Evolutionary conservation across 495 filamentous ascomycete species (phyloP), one percentile per base, ranked within the genome.

Genomic region (Terfezia claveryi): DNA sequence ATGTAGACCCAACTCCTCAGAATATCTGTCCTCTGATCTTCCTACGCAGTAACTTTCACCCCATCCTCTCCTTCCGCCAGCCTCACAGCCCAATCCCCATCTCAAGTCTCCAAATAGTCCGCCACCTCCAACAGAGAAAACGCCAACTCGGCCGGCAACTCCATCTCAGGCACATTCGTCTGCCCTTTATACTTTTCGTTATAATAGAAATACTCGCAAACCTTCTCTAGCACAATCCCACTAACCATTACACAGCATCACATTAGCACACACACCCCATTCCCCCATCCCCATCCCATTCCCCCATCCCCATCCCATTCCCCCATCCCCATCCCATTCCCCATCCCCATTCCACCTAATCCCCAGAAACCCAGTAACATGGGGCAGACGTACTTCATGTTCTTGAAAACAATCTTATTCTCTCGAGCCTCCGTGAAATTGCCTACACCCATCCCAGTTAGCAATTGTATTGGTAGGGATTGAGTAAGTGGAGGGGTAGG

Each of bases 131-230:
- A 68, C 61, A 94, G 67, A 67, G 94, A 79, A 63, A 95, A 64
- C 61, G 81, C 82, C 49, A 91, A 59, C 66, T 89, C 80, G 0
- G 78, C 73, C 37, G 83, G 78, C 23, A 79, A 75, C 17, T 94
- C 87, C 85, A 94, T 87, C 67, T 98, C 91, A 6, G 85, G 78
- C 20, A 94, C 85, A 58, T 92, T 80, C 52, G 76, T 74, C 56
- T 70, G 70, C 56, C 89, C 77, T 55, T 76, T 79, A 67, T 91
- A 75, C 68, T 85, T 87, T 66, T 93, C 76, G 67, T 83, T 82
- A 71, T 89, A 94, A 59, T 84, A 83, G 57, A 92, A 82, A 69
- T 94, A 94, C 70, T 94, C 84, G 67, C 79, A 85, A 38, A 94
- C 82, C 68, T 87, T 89, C 65, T 93, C 87, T 3, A 98, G 77